Percentiles rank a stretch among this genome's conserved stretches.
phyloP scores from a whole-genome alignment of 345 rosid genomes.

The Salix brachista region DNA sequence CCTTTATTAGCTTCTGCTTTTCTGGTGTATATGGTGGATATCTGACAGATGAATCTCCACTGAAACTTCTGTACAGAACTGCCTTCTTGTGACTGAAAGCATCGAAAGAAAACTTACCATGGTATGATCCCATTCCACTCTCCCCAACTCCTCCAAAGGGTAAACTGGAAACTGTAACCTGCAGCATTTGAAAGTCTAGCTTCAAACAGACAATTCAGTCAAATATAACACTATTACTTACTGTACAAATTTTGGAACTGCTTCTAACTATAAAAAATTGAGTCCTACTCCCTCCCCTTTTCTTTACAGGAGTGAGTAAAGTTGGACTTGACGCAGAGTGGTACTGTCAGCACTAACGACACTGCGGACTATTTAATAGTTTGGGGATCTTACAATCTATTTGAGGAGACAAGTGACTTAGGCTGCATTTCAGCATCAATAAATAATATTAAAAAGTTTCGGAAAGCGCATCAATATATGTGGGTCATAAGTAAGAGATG shows the following conservation, averaged over 20 bases:
- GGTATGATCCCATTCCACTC: conserved; percentile 86
- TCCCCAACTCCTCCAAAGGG: conserved; percentile 97
- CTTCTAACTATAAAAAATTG: neutral
- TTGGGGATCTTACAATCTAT: neutral
- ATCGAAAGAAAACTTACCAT: conserved; percentile 81
- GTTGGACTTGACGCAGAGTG: neutral
- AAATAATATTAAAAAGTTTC: too few species aligned
- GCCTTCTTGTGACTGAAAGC: conserved; percentile 89
- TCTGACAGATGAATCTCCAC: conserved; percentile 54
- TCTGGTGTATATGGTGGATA: conserved; percentile 70
- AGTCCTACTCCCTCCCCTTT: neutral
- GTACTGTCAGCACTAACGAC: neutral
- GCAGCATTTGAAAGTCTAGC: conserved; percentile 15
- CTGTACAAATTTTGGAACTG: neutral
- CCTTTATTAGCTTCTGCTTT: conserved; percentile 51
- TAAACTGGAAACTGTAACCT: conserved; percentile 50
- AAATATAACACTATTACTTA: neutral
- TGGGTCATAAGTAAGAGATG: neutral
- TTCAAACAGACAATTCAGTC: neutral
- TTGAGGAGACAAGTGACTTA: neutral
- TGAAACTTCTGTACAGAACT: conserved; percentile 58
- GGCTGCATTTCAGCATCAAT: neutral
- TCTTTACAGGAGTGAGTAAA: neutral
- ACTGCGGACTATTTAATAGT: neutral
- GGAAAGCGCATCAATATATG: neutral